phyloP scores from a whole-genome alignment of 192 early-diverging fungal species.

The Coemansia sp. region DNA sequence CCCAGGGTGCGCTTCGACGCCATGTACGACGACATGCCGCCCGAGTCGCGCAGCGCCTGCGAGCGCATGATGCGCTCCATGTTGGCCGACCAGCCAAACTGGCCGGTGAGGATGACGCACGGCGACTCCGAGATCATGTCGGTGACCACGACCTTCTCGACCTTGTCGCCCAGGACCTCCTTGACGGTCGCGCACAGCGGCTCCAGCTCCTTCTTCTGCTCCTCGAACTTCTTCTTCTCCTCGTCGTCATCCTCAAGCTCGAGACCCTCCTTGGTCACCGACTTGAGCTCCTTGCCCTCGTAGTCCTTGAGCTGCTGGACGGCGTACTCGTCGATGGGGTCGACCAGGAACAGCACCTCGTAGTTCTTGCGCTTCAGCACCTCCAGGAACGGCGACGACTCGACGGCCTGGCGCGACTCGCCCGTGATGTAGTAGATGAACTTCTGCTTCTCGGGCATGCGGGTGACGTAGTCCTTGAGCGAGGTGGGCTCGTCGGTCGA shows the following conservation, averaged over 20 bases:
- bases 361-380: conserved; percentile 98
- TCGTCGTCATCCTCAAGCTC: conserved; percentile 99
- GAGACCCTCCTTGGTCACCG: conserved; percentile 98
- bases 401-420: conserved; percentile 87
- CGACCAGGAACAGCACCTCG: conserved; percentile 97
- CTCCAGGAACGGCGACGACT: conserved; percentile 98
- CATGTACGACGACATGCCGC: conserved; percentile 99
- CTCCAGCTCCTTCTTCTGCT: conserved; percentile 88
- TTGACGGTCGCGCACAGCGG: conserved; percentile 91
- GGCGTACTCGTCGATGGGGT: conserved; percentile 99
- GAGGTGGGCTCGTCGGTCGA: conserved; percentile 96
- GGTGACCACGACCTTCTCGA: conserved; percentile 90
- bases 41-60: conserved; percentile 97
- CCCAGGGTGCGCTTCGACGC: conserved; percentile 99
- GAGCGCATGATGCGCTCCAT: conserved; percentile 99
- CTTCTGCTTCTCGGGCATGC: conserved; percentile 99
- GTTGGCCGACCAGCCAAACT: conserved; percentile 99
- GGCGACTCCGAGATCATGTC: conserved; percentile 97
- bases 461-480: conserved; percentile 99
- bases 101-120: conserved; percentile 97
- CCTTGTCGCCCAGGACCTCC: conserved; percentile 98
- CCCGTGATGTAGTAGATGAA: conserved; percentile 99
- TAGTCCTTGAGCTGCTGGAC: conserved; percentile 98
- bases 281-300: conserved; percentile 98
- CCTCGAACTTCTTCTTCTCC: conserved; percentile 93